Conservation (phyloP, 148 eudicot genomes). For the Dysphania ambrosioides region DNA sequence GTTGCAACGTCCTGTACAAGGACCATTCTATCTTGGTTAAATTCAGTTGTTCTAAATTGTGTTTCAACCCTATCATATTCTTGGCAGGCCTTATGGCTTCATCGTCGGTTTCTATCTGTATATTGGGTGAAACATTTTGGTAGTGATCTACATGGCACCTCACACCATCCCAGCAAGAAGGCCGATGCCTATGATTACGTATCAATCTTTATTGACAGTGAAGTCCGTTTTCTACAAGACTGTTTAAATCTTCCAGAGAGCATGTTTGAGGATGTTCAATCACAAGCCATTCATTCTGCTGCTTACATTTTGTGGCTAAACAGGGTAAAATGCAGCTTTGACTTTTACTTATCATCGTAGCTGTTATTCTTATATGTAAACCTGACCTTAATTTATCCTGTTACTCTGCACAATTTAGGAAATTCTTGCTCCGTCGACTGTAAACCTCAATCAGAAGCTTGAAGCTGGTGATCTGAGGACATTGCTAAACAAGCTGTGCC, state of each 20-base stretch:
- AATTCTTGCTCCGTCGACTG: slow-evolving; percentile 27
- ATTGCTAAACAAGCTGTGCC: slow-evolving; percentile 45
- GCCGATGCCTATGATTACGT: slow-evolving; percentile 18
- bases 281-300: slow-evolving; percentile 60
- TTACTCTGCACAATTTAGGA: slow-evolving; percentile 35
- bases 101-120: slow-evolving; percentile 75
- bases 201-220: slow-evolving; percentile 37
- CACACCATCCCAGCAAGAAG: slow-evolving; percentile 12
- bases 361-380: neutral
- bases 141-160: slow-evolving; percentile 17
- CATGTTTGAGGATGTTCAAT: slow-evolving; percentile 71
- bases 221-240: slow-evolving; percentile 42
- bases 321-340: slow-evolving; percentile 38
- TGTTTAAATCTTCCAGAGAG: slow-evolving; percentile 48
- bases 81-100: slow-evolving; percentile 83
- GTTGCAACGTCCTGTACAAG: neutral
- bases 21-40: neutral
- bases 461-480: slow-evolving; percentile 33
- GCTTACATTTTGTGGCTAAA: slow-evolving; percentile 66
- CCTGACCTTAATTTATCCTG: neutral
- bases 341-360: neutral
- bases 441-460: slow-evolving; percentile 35
- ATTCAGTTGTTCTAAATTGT: neutral
- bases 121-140: slow-evolving; percentile 54
- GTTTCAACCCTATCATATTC: neutral